Base-by-base conservation (phyloP, 2,329 filamentous ascomycete genomes). In the Knufia petricola region DNA sequence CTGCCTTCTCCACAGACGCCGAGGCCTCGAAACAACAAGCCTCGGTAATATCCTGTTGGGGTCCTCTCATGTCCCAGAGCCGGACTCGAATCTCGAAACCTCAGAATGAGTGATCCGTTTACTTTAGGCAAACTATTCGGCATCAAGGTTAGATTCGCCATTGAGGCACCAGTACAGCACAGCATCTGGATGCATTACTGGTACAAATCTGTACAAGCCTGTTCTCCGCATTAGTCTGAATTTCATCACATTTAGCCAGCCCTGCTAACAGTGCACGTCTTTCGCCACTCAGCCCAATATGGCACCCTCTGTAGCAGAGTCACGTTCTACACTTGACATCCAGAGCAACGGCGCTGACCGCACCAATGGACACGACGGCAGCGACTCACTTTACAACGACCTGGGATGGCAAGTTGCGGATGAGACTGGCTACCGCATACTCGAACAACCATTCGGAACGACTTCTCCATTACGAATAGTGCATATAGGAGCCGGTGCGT, bases 401-500 rank as follows among this genome's bases (percentile, higher is more conserved):
- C n/a, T 40, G 8, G 37, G 37, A 21, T 40, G 37, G 37, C 37
- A 40, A 21, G 37, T 40, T 4, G 19, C 17, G 4, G 19, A 40
- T 21, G 37, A 40, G 37, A 6, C 7, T n/a, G 37, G 37, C 21
- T 40, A 40, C 15, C 37, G 37, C 6, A 40, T 40, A 9, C 37
- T 40, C 17, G 37, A 40, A 40, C 19, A 40, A n/a, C 37, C 37
- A 7, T 40, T 20, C 15, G 37, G 37, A 8, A 40, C 37, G 4
- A 8, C 21, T n/a, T 8, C 37, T 8, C 43, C 42, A 1, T 34
- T 68, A 30, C 53, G 63, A 41, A 57, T 69, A 7, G 55, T 69
- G 8, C 54, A 65, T 39, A 66, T 70, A 28, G 67, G 67, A 4
- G 65, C 65, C 2, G 66, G 67, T 0, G 62, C 67, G 4, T 68